Evolutionary conservation across 495 filamentous ascomycete species (phyloP), one percentile per base, ranked within the genome.

Genomic region (Penicillium canariense): DNA sequence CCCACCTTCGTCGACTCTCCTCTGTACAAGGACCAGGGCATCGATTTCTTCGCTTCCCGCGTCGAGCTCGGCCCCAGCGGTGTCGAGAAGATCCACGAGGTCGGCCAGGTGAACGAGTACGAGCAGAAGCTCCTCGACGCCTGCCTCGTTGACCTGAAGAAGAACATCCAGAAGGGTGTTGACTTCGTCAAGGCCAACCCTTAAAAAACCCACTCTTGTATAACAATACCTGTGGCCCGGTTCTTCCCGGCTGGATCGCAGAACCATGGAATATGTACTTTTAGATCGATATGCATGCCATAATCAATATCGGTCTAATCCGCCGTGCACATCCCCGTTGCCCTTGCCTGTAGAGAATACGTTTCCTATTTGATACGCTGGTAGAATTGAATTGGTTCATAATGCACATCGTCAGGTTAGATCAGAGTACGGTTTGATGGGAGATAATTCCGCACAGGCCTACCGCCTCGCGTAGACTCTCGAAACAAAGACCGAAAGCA

Each of bases 1-100:
- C 93, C 94, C 54, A 92, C 92, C 54, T 98, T 96, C 69, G 92
- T 98, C 65, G 91, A 98, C 73, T 89, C 85, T 75, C 92, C 94
- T 48, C 85, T 98, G 52, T 97, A 88, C 88, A 96, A 96, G 87
- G 90, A 96, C 76, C 84, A 93, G 79, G 94, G 91, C 63, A 81
- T 91, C 68, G 87, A 96, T 53, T 98, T 92, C 87, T 98, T 98
- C 80, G 86, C 91, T 68, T 90, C 87, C 71, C 84, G 80, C 69
- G 89, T 98, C 63, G 90, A 96, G 83, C 87, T 98, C 63, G 94
- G 94, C 76, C 91, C 91, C 62, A 89, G 92, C 76, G 94, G 94
- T 79, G 91, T 90, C 58, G 88, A 96, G 84, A 87, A 91, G 84
- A 92, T 97, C 72, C 78, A 85, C 70, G 81, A 85, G 55, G 80